phyloP scores from a whole-genome alignment of 2,329 filamentous ascomycete species.

The Talaromyces sp. region DNA sequence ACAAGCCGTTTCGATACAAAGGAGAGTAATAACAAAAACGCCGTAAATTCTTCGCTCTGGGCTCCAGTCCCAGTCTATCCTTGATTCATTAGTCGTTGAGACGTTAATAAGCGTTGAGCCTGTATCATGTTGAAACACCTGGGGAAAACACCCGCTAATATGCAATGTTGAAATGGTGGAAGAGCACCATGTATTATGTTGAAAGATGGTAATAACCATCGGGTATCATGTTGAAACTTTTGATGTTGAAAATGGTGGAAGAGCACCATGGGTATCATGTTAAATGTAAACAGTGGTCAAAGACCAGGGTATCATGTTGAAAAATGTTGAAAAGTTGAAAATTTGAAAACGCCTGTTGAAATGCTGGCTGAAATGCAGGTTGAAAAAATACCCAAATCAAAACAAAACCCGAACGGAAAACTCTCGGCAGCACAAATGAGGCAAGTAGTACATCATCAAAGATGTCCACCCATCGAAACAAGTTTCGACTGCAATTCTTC shows the following conservation, averaged over 20 bases:
- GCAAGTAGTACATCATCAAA: constrained; percentile 1
- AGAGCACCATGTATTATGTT: neutral
- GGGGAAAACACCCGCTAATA: neutral
- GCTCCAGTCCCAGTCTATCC: constrained; percentile 8
- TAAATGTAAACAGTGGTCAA: constrained; percentile 6
- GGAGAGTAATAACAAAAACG: neutral
- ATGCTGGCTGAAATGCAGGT: constrained; percentile 12
- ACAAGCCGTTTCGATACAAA: neutral
- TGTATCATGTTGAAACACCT: constrained; percentile 13
- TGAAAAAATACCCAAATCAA: constrained; percentile 4
- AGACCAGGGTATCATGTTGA: constrained; percentile 13
- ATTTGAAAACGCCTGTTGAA: constrained; percentile 15
- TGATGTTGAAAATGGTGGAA: constrained; percentile 5
- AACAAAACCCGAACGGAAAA: constrained; percentile 2
- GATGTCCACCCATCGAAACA: constrained; percentile 11
- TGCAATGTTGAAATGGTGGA: constrained; percentile 7
- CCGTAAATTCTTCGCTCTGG: neutral
- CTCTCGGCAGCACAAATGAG: neutral
- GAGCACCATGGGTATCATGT: constrained; percentile 8
- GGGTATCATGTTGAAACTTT: neutral
- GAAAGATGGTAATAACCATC: neutral
- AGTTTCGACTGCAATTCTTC: constrained; percentile 18
- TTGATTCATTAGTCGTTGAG: constrained; percentile 16
- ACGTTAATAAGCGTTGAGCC: constrained; percentile 14
- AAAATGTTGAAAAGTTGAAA: constrained; percentile 8